Conservation (phyloP, 352 stramenopile genomes). For the Pythium aristosporum region DNA sequence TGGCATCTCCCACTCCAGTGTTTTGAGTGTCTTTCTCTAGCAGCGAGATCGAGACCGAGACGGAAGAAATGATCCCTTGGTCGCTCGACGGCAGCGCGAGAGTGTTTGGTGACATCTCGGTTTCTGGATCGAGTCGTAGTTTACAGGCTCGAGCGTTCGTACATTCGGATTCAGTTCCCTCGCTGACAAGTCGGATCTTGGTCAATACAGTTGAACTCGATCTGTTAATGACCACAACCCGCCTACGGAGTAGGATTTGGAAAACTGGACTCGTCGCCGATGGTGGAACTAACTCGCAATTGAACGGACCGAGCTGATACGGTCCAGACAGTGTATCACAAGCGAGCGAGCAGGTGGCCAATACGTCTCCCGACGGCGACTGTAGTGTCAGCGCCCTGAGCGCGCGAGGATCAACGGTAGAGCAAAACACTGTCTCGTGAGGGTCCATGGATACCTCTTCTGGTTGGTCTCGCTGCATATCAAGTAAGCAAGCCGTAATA, state of each 20-base stretch:
- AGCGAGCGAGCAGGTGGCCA: conserved; percentile 8
- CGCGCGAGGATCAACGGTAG: neutral
- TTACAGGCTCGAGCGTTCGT: neutral
- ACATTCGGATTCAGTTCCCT: neutral
- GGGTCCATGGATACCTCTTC: conserved; percentile 3
- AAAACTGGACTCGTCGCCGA: conserved; percentile 9
- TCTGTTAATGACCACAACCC: conserved; percentile 12
- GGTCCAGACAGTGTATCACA: neutral
- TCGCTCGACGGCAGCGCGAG: too few relatives aligned
- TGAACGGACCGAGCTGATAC: conserved; percentile 10
- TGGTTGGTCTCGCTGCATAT: neutral
- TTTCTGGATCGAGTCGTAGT: conserved; percentile 4
- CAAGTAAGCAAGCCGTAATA: neutral
- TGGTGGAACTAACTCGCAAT: conserved; percentile 2
- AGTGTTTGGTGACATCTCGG: neutral
- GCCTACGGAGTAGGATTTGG: conserved; percentile 3
- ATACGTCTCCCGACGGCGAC: neutral
- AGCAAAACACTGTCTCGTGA: conserved; percentile 5
- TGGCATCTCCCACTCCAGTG: neutral
- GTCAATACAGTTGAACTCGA: neutral
- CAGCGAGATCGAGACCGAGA: neutral
- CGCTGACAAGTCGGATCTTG: neutral
- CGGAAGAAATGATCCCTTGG: neutral
- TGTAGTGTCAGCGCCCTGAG: conserved; percentile 5
- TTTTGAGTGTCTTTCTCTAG: neutral